Percentiles rank a stretch among this genome's conserved stretches.
These are phyloP conservation scores for Centrapalus pauciflorus DNA, from an alignment of 129 eudicot genomes.

Conservation along the genomic window DNA sequence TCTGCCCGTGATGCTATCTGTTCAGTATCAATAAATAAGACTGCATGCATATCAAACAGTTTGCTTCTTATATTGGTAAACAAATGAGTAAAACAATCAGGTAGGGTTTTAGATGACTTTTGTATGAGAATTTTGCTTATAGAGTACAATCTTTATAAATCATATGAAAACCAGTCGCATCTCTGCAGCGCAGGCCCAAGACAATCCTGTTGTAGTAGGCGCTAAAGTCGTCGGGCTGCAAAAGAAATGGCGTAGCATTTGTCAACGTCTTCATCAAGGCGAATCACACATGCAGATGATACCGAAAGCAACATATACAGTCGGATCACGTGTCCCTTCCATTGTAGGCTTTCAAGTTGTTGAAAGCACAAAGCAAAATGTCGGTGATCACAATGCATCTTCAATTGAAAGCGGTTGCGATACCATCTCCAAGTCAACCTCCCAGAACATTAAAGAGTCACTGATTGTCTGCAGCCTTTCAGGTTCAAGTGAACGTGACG, in stretches of 20 bases:
- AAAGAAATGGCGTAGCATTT: slow-evolving; percentile 63
- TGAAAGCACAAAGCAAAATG: slow-evolving; percentile 21
- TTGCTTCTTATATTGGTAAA: neutral
- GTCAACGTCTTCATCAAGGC: slow-evolving; percentile 50
- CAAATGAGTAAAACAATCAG: neutral
- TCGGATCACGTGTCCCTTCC: slow-evolving; percentile 38
- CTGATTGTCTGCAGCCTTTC: slow-evolving; percentile 25
- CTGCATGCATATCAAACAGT: too few species aligned
- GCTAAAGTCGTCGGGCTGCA: slow-evolving; percentile 41
- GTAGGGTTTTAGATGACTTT: neutral
- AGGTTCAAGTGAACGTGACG: slow-evolving; percentile 39
- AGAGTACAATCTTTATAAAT: neutral
- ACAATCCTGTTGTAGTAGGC: slow-evolving; percentile 41
- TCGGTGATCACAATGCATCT: slow-evolving; percentile 21
- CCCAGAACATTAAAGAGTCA: slow-evolving; percentile 22
- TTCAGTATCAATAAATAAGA: neutral
- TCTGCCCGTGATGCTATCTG: neutral
- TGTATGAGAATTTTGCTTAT: neutral
- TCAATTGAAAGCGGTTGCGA: slow-evolving; percentile 30
- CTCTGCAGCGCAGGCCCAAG: slow-evolving; percentile 78
- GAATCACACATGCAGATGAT: slow-evolving; percentile 28
- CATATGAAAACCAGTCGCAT: slow-evolving; percentile 36
- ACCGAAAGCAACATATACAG: slow-evolving; percentile 30
- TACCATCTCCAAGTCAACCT: slow-evolving; percentile 18
- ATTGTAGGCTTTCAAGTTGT: slow-evolving; percentile 51